Percentiles rank a stretch among this genome's conserved stretches.
phyloP scores from a whole-genome alignment of 176 grass and related monocot genomes.

The Aegilops sharonensis region DNA sequence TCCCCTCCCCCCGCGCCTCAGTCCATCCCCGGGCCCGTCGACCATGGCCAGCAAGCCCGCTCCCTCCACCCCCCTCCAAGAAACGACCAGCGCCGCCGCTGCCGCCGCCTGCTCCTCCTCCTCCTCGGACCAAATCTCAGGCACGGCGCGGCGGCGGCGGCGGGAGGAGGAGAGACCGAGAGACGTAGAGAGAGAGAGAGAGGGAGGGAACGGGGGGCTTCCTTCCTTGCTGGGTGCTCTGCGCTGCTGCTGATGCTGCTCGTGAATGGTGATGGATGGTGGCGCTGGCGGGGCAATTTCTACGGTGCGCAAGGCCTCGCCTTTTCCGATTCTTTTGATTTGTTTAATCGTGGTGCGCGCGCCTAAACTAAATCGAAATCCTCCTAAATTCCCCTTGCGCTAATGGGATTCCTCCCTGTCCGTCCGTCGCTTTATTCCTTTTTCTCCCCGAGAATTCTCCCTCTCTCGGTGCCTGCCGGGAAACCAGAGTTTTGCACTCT shows the following conservation, averaged over 20 bases:
- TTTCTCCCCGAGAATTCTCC: background rate
- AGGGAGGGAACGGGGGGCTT: background rate
- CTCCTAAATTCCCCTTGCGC: background rate
- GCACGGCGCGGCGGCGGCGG: background rate
- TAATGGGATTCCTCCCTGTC: conserved; percentile 33
- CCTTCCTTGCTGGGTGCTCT: conserved; percentile 28
- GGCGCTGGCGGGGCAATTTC: conserved; percentile 34
- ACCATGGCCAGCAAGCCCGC: conserved; percentile 45
- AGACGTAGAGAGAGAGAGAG: background rate
- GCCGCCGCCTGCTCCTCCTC: background rate
- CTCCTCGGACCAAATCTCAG: conserved; percentile 16
- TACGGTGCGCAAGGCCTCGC: conserved; percentile 34
- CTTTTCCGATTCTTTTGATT: conserved; percentile 47
- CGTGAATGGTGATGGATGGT: conserved; percentile 7
- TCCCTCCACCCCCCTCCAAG: conserved; percentile 17
- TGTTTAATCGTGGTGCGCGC: conserved; percentile 21
- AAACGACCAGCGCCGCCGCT: background rate
- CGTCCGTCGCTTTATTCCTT: background rate
- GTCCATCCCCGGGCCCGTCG: conserved; percentile 49
- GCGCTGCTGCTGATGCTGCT: background rate
- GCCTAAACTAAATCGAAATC: background rate
- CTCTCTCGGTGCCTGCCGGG: too few relatives aligned
- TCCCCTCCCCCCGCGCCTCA: conserved; percentile 51
- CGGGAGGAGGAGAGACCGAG: background rate
- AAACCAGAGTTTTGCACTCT: too few relatives aligned